Evolutionary conservation across 139 green algal species (phyloP).

Genomic region (Chlorella sp.): DNA sequence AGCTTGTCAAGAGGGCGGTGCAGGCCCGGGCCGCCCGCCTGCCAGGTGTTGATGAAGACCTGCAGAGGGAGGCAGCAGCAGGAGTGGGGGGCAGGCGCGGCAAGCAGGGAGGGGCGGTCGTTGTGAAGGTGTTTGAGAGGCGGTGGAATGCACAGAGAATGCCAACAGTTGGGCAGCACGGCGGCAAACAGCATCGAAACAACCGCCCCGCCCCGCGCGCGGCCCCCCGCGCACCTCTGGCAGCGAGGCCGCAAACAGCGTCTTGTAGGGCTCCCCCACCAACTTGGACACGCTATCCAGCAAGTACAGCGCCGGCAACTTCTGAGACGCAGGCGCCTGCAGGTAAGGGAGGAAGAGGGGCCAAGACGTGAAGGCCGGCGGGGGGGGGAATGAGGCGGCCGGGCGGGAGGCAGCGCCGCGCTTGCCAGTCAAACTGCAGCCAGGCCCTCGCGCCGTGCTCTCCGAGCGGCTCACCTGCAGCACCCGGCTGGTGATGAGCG

Average conservation of each 20-base stretch:
- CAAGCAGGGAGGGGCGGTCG: neutral
- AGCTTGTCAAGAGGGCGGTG: constrained; percentile 60
- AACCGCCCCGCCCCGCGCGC: neutral
- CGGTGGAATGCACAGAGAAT: neutral
- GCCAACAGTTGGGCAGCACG: neutral
- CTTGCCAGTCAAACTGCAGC: neutral
- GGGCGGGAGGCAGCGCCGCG: neutral
- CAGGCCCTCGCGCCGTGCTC: neutral
- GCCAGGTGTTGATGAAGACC: constrained; percentile 63
- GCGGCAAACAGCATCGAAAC: neutral
- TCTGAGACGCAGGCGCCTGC: constrained; percentile 40
- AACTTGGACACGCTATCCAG: constrained; percentile 86
- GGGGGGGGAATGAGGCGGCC: neutral
- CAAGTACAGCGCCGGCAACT: constrained; percentile 82
- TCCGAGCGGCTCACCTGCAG: constrained; percentile 25
- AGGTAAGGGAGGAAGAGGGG: neutral
- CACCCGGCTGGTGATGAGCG: constrained; percentile 40
- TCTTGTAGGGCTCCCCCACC: constrained; percentile 66
- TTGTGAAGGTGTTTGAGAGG: neutral
- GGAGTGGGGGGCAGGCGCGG: neutral
- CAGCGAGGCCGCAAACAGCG: constrained; percentile 55
- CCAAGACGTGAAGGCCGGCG: neutral
- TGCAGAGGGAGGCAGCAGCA: constrained; percentile 13
- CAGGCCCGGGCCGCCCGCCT: constrained; percentile 39
- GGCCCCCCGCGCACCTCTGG: constrained; percentile 44